Conservation (phyloP, 208 protist species). For the Strigomonas culicis region DNA sequence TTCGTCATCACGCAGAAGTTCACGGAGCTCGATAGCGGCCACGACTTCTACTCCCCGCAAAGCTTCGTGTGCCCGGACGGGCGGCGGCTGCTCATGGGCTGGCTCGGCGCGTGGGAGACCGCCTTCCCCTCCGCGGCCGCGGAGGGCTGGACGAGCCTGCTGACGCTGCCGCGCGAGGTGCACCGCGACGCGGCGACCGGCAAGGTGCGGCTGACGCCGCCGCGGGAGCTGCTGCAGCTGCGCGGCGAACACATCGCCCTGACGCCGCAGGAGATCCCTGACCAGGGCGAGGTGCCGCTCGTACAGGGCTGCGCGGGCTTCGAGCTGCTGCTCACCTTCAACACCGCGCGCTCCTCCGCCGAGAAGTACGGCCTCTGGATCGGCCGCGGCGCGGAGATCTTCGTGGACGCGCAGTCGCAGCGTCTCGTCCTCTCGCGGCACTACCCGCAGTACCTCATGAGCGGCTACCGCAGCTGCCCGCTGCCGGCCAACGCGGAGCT, state of each 20-base stretch:
- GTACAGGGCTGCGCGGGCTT: slow-evolving; percentile 30
- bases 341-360: slow-evolving; percentile 29
- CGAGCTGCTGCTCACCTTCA: slow-evolving; percentile 43
- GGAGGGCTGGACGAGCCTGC: slow-evolving; percentile 31
- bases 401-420: slow-evolving; percentile 40
- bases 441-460: slow-evolving; percentile 55
- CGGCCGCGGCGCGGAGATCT: slow-evolving; percentile 39
- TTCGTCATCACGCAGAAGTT: slow-evolving; percentile 12
- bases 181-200: slow-evolving; percentile 18
- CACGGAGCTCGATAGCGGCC: slow-evolving; percentile 32
- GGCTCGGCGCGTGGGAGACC: slow-evolving; percentile 44
- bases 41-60: slow-evolving; percentile 42
- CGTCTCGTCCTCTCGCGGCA: slow-evolving; percentile 49
- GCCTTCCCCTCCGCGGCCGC: slow-evolving; percentile 24
- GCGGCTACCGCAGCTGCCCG: slow-evolving; percentile 45
- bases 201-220: slow-evolving; percentile 23
- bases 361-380: slow-evolving; percentile 63
- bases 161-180: slow-evolving; percentile 47
- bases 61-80: slow-evolving; percentile 29
- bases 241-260: slow-evolving; percentile 23
- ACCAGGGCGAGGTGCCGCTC: slow-evolving; percentile 23
- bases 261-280: slow-evolving; percentile 16
- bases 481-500: slow-evolving; percentile 24
- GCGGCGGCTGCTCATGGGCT: slow-evolving; percentile 32
- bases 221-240: slow-evolving; percentile 30